Percentiles rank a stretch among this genome's conserved stretches.
phyloP scores from a whole-genome alignment of 2,329 filamentous ascomycete species.

The Microascus cirrosus region DNA sequence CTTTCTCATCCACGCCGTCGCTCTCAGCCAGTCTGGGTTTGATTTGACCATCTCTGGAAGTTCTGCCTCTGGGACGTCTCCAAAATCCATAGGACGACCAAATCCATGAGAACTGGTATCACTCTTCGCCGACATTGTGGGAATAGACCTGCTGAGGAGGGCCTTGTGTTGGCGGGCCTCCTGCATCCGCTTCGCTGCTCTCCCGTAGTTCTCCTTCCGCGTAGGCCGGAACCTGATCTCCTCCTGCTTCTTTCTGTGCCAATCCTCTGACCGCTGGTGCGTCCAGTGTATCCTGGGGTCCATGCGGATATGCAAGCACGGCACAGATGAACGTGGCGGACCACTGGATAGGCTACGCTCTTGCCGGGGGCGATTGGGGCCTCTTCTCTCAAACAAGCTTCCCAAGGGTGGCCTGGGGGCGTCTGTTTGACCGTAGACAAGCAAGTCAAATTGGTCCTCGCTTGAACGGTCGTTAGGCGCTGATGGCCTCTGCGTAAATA shows the following conservation, averaged over 20 bases:
- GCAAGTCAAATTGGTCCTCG: neutral
- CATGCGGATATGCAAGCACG: conserved; percentile 11
- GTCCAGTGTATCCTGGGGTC: conserved; percentile 40
- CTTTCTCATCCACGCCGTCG: conserved; percentile 24
- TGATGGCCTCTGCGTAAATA: neutral
- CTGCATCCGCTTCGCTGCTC: conserved; percentile 24
- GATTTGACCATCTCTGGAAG: conserved; percentile 31
- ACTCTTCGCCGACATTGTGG: conserved; percentile 6
- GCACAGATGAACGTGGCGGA: neutral
- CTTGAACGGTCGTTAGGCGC: neutral
- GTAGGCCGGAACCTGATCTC: conserved; percentile 37
- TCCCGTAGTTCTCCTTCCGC: conserved; percentile 40
- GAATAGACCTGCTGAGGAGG: conserved; percentile 6
- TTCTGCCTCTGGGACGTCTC: conserved; percentile 22
- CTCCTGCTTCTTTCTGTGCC: conserved; percentile 32
- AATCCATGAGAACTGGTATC: conserved; percentile 13
- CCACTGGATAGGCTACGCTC: neutral
- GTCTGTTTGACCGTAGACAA: conserved; percentile 1
- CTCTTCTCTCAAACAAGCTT: neutral
- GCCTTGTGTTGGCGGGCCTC: conserved; percentile 15
- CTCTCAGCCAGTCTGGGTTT: conserved; percentile 33
- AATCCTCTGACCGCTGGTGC: conserved; percentile 28
- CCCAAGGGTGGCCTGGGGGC: neutral
- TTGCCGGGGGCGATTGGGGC: neutral
- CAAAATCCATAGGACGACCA: conserved; percentile 21